Evolutionary conservation across 768 basidiomycete species (phyloP).

Genomic region (Pleurotus tuoliensis): DNA sequence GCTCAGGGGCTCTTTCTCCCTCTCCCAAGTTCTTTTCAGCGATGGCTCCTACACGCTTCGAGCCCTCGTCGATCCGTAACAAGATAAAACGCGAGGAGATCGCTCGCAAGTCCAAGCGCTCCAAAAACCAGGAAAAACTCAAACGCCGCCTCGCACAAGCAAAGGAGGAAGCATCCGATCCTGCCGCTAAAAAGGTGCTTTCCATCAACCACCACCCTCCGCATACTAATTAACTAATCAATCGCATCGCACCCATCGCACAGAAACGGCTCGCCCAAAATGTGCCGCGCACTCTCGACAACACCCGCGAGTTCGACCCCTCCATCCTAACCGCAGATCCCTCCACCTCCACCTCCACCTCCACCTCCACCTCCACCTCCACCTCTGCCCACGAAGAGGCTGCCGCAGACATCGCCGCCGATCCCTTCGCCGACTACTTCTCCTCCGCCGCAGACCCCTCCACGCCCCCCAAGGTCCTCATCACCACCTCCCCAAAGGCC

Average conservation of each 20-base stretch:
- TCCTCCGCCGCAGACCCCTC: conserved; percentile 60
- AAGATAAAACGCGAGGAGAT: conserved; percentile 85
- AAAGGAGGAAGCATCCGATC: conserved; percentile 74
- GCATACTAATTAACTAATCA: too few relatives aligned
- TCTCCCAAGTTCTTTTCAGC: not conserved
- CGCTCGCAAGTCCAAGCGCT: conserved; percentile 66
- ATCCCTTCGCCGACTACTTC: conserved; percentile 79
- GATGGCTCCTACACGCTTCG: conserved; percentile 58
- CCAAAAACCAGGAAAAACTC: conserved; percentile 78
- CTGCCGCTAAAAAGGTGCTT: conserved; percentile 69
- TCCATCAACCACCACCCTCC: not conserved
- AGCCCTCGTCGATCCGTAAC: conserved; percentile 75
- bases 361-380: conserved; percentile 30
- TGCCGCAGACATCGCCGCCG: conserved; percentile 65
- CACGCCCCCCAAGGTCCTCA: conserved; percentile 80
- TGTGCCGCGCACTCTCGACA: conserved; percentile 89
- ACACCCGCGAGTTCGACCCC: conserved; percentile 82
- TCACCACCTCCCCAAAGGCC: conserved; percentile 88
- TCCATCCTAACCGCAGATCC: conserved; percentile 59
- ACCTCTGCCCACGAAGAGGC: conserved; percentile 50
- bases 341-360: conserved; percentile 13
- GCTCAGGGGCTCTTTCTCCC: too few relatives aligned
- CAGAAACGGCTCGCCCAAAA: conserved; percentile 84
- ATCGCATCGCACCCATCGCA: not conserved
- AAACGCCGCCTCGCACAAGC: conserved; percentile 74